A percentile compares a stretch with the other conserved stretches of the same genome.
Conservation (phyloP, 1,284 basidiomycete genomes). For the Trichosporon sp. region DNA sequence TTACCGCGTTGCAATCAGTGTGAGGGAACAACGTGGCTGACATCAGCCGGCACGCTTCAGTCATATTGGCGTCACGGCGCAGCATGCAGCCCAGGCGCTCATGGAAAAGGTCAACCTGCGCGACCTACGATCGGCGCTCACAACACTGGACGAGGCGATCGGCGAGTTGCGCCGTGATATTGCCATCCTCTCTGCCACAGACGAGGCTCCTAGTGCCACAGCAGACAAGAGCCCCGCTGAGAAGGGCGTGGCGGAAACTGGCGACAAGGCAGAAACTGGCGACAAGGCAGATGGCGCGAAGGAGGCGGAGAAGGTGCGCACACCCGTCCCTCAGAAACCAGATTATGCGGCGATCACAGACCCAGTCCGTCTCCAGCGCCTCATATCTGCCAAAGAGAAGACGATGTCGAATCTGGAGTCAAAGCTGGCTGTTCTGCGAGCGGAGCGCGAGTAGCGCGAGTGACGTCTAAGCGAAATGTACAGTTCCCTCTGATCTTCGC, state of each 20-base stretch:
- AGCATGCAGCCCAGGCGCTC: slow-evolving; percentile 43
- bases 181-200: slow-evolving; percentile 11
- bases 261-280: not conserved
- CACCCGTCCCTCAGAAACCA: not conserved
- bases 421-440: slow-evolving; percentile 4
- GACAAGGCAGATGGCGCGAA: not conserved
- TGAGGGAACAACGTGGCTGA: slow-evolving; percentile 21
- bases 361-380: slow-evolving; percentile 42
- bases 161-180: slow-evolving; percentile 36
- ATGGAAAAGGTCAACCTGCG: slow-evolving; percentile 37
- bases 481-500: too few species aligned
- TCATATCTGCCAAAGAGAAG: slow-evolving; percentile 46
- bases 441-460: not conserved
- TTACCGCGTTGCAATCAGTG: too few species aligned
- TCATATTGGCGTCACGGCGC: slow-evolving; percentile 49
- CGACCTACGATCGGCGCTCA: slow-evolving; percentile 43
- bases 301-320: not conserved
- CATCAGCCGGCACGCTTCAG: slow-evolving; percentile 52
- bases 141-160: slow-evolving; percentile 48
- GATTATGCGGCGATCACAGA: slow-evolving; percentile 47
- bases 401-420: slow-evolving; percentile 44
- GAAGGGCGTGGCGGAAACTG: not conserved
- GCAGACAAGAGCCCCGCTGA: not conserved
- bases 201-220: not conserved
- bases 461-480: too few species aligned